phyloP scores from a whole-genome alignment of 2,329 filamentous ascomycete genomes.

The Eurotiales sp. region DNA sequence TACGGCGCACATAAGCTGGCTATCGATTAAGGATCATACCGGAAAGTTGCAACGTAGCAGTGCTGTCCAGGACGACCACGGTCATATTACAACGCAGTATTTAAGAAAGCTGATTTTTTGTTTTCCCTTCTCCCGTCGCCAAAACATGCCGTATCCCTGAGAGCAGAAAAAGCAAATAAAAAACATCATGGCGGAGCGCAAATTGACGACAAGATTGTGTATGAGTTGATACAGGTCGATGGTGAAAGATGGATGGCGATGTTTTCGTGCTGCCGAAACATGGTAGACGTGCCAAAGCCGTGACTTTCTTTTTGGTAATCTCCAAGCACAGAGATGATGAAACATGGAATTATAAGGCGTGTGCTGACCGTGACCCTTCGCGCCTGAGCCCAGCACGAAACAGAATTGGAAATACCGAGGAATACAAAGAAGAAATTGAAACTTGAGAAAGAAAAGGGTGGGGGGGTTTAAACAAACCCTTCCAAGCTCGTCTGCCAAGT shows the following conservation, averaged over 20 bases:
- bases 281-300: constrained; percentile 30
- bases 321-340: constrained; percentile 29
- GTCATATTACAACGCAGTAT: constrained; percentile 42
- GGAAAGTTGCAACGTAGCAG: constrained; percentile 35
- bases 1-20: constrained; percentile 38
- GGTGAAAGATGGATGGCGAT: constrained; percentile 27
- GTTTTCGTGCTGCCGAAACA: constrained; percentile 33
- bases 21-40: constrained; percentile 37
- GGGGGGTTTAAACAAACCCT: constrained; percentile 14
- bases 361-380: constrained; percentile 34
- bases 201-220: constrained; percentile 30
- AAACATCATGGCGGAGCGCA: constrained; percentile 36
- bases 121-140: constrained; percentile 35
- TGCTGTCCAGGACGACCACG: constrained; percentile 43
- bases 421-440: constrained; percentile 28
- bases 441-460: constrained; percentile 19
- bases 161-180: constrained; percentile 34
- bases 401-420: constrained; percentile 32
- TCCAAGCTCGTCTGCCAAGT: constrained; percentile 17
- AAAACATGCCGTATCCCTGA: constrained; percentile 36
- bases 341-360: constrained; percentile 20
- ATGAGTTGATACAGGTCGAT: constrained; percentile 30
- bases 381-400: constrained; percentile 28
- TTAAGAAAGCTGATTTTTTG: constrained; percentile 29
- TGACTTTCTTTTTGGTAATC: constrained; percentile 21